Conservation (phyloP, 768 basidiomycete genomes). For the Rhodotorula graminis region DNA sequence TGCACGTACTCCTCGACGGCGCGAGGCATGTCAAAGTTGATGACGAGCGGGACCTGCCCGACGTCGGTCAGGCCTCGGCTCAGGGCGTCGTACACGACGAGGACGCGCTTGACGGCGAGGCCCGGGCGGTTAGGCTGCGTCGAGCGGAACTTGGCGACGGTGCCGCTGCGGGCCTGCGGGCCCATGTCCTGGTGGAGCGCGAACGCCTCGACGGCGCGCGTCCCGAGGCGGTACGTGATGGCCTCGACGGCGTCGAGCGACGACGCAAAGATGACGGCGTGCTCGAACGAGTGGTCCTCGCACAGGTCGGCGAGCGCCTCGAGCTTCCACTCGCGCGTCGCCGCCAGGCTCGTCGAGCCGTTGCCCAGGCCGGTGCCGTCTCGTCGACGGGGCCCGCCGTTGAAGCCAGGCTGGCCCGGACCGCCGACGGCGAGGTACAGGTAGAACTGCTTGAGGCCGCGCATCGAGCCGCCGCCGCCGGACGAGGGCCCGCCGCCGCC, state of each 20-base stretch:
- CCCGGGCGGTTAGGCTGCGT: slow-evolving; percentile 52
- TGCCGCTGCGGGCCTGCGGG: slow-evolving; percentile 69
- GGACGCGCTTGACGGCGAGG: slow-evolving; percentile 59
- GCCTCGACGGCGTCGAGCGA: slow-evolving; percentile 40
- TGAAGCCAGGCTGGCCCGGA: slow-evolving; percentile 42
- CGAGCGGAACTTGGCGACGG: slow-evolving; percentile 76
- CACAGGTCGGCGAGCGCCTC: slow-evolving; percentile 85
- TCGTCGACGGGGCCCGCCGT: neutral
- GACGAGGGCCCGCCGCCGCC: too few species aligned
- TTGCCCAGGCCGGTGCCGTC: slow-evolving; percentile 26
- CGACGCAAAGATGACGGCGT: slow-evolving; percentile 44
- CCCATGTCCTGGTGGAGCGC: slow-evolving; percentile 96
- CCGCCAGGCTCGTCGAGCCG: slow-evolving; percentile 60
- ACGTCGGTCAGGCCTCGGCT: slow-evolving; percentile 78
- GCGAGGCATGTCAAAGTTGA: slow-evolving; percentile 92
- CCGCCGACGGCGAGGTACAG: slow-evolving; percentile 48
- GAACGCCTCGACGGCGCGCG: slow-evolving; percentile 77
- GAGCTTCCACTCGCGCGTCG: slow-evolving; percentile 85
- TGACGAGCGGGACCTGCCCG: slow-evolving; percentile 76
- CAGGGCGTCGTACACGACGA: slow-evolving; percentile 90
- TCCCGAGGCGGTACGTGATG: slow-evolving; percentile 68
- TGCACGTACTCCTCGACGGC: slow-evolving; percentile 97
- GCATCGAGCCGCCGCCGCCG: slow-evolving; percentile 38
- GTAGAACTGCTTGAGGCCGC: slow-evolving; percentile 90
- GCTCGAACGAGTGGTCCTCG: slow-evolving; percentile 63